Base-by-base conservation (phyloP, 257 asterid species). In the Parsonsia alboflavescens region DNA sequence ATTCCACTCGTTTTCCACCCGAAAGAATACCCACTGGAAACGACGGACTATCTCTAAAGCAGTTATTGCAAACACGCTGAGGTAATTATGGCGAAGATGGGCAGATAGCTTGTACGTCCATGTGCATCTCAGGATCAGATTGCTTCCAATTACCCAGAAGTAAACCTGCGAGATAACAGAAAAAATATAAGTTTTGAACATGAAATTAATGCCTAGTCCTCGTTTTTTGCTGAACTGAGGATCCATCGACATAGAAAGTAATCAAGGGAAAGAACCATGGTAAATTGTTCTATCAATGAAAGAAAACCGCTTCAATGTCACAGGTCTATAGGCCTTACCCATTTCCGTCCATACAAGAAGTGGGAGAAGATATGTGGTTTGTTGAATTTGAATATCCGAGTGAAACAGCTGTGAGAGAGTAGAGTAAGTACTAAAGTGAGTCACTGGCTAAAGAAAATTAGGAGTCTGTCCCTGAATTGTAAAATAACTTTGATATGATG, bases 51-150 rank as follows among this genome's bases (percentile, higher is more conserved):
- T 91, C 81, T 93, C 98, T 72, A 91, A 76, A 5, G 95, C 97
- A 13, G 93, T 84, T 49, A 93, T 88, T 0, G 97, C 58, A 17
- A 91, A 91, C 62, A 93, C 84, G 0, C 97, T 88, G 56, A 89
- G 77, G 84, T 91, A 90, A 80, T 93, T 93, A 72, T 90, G 95
- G 58, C 97, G 96, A 73, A 93, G 97, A 90, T 93, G 98, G 86
- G 98, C 97, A 10, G 98, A 93, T 26, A 93, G 84, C 84, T 93
- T 93, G 89, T 91, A 93, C 0, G 98, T 93, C 98, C 98, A 93
- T 0, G 98, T 89, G 89, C 98, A 93, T 16, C 98, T 85, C 76
- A 93, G 89, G 56, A 91, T 80, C 52, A 93, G 91, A 84, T 93
- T 93, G 85, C 95, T 93, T 22, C 91, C 96, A 1, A 93, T 86